These are phyloP conservation scores for Coemansia aciculifera DNA, from an alignment of 192 early-diverging fungal species.

Conservation along the genomic window DNA sequence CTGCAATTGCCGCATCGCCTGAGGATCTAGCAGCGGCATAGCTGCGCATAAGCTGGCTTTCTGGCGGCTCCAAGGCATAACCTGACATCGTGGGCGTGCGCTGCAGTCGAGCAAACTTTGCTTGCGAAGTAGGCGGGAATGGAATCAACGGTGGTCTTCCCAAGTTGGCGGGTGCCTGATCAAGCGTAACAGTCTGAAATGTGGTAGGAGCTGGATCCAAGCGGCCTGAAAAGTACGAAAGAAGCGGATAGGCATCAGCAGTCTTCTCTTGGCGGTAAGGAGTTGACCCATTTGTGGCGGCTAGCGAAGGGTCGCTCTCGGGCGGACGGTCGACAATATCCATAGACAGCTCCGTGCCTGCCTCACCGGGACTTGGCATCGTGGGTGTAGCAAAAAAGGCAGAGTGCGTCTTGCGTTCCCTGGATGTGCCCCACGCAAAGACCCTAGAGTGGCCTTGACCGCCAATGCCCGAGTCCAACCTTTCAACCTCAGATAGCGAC, in stretches of 20 bases:
- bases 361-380: constrained; percentile 21
- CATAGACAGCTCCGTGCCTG: constrained; percentile 50
- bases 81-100: neutral
- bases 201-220: neutral
- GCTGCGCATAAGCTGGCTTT: constrained; percentile 1
- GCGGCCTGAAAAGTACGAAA: constrained; percentile 19
- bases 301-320: constrained; percentile 43
- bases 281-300: constrained; percentile 22
- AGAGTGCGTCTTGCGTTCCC: constrained; percentile 1
- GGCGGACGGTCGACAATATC: constrained; percentile 39
- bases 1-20: constrained; percentile 37
- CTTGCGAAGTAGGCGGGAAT: neutral
- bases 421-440: constrained; percentile 10
- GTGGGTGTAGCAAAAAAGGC: neutral
- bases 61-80: constrained; percentile 7
- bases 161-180: neutral
- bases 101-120: neutral
- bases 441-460: neutral
- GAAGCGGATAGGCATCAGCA: constrained; percentile 35
- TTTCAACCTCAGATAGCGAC: neutral
- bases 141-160: neutral
- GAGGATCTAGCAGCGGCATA: constrained; percentile 34
- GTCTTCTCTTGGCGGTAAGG: constrained; percentile 49
- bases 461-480: neutral
- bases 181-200: neutral